Evolutionary conservation across 2,329 filamentous ascomycete species (phyloP).

Genomic region (Aspergillaceae sp.): DNA sequence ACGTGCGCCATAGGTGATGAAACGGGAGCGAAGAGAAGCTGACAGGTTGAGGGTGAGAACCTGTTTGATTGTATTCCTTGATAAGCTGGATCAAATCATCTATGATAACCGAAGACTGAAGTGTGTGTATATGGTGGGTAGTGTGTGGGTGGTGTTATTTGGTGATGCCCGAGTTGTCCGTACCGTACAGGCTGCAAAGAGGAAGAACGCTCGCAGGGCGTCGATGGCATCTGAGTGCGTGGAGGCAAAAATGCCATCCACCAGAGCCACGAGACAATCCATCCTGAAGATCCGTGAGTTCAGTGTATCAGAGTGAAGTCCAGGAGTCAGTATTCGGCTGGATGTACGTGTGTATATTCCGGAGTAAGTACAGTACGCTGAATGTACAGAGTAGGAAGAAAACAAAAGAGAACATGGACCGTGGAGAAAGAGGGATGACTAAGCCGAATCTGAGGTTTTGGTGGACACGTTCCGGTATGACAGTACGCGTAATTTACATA

Average conservation of each 20-base stretch:
- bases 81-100: background rate
- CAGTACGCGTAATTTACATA: background rate
- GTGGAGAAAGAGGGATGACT: background rate
- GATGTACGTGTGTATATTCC: no score
- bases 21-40: slow-evolving; percentile 45
- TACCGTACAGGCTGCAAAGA: slow-evolving; percentile 33
- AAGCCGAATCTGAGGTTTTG: background rate
- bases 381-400: no score
- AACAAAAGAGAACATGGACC: no score
- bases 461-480: background rate
- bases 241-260: slow-evolving; percentile 9
- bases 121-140: background rate
- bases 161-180: slow-evolving; percentile 3
- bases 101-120: background rate
- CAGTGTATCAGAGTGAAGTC: background rate
- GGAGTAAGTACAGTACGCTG: no score
- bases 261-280: slow-evolving; percentile 5
- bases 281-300: slow-evolving; percentile 6
- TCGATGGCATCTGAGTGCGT: slow-evolving; percentile 26
- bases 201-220: slow-evolving; percentile 28
- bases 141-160: background rate
- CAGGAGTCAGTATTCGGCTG: no score
- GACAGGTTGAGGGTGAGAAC: slow-evolving; percentile 37
- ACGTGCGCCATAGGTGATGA: slow-evolving; percentile 54
- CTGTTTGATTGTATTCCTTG: background rate